A percentile compares a stretch with the other conserved stretches of the same genome.
Evolutionary conservation across 2,329 filamentous ascomycete species (phyloP).

Genomic region (Pyricularia grisea): DNA sequence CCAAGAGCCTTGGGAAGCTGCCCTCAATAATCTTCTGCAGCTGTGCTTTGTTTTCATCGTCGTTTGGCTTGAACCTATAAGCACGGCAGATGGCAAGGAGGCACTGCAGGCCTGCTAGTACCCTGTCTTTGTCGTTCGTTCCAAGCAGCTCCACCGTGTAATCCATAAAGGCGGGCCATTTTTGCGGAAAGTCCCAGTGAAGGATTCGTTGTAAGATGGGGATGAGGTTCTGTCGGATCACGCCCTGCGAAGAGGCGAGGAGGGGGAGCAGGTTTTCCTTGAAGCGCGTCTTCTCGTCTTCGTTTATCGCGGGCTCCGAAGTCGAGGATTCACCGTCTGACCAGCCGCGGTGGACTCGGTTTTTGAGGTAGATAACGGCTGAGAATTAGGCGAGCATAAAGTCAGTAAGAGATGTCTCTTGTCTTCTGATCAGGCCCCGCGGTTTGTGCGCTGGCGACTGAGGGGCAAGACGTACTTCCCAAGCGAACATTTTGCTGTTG

Average conservation of each 20-base stretch:
- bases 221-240: slow-evolving; percentile 85
- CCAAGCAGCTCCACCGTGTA: slow-evolving; percentile 84
- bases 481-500: slow-evolving; percentile 77
- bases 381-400: background rate
- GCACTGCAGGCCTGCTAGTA: slow-evolving; percentile 90
- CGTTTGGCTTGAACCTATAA: slow-evolving; percentile 81
- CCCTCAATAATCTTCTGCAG: slow-evolving; percentile 91
- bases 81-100: slow-evolving; percentile 89
- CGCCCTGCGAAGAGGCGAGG: slow-evolving; percentile 68
- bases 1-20: slow-evolving; percentile 79
- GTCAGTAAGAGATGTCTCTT: slow-evolving; percentile 2
- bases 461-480: slow-evolving; percentile 57
- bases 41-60: slow-evolving; percentile 67
- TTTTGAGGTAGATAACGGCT: slow-evolving; percentile 98
- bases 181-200: slow-evolving; percentile 86
- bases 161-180: slow-evolving; percentile 92
- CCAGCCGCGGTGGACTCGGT: slow-evolving; percentile 92
- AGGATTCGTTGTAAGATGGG: slow-evolving; percentile 93
- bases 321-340: background rate
- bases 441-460: slow-evolving; percentile 3
- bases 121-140: slow-evolving; percentile 74
- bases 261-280: slow-evolving; percentile 83
- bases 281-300: slow-evolving; percentile 82
- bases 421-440: background rate
- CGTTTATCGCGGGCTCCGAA: slow-evolving; percentile 60